Conservation (phyloP, 2,329 filamentous ascomycete genomes). For the Cordyceps militaris region DNA sequence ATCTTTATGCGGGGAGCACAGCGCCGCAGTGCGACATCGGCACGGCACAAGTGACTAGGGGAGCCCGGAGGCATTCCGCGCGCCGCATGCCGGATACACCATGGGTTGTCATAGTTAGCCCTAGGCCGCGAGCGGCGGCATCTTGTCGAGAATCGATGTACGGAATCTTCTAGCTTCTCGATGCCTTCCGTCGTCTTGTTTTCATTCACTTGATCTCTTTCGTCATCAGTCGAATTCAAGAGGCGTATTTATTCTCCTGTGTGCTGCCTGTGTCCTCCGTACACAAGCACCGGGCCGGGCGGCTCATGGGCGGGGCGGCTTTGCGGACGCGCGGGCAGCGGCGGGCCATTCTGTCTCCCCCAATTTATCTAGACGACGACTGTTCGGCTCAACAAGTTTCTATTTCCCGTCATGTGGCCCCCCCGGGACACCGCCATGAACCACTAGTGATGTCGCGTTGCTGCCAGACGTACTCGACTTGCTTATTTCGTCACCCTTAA, state of each 20-base stretch:
- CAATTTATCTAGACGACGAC: background rate
- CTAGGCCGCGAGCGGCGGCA: background rate
- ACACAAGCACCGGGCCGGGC: slow-evolving; percentile 1
- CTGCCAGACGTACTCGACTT: background rate
- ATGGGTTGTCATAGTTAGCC: background rate
- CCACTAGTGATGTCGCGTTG: background rate
- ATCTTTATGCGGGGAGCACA: background rate
- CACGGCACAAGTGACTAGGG: background rate
- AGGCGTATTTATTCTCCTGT: no score
- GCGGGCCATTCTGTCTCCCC: background rate
- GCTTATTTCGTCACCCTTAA: background rate
- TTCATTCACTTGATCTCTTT: background rate
- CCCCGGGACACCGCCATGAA: background rate
- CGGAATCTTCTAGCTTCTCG: no score
- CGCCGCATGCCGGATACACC: background rate
- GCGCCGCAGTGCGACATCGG: background rate
- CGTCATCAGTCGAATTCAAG: no score
- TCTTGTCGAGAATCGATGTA: no score
- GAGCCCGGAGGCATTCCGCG: background rate
- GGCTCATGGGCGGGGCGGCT: slow-evolving; percentile 5
- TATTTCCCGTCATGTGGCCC: background rate
- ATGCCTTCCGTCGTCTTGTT: no score
- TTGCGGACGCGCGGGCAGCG: slow-evolving; percentile 6
- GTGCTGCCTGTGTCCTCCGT: background rate
- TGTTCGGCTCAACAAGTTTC: background rate